Evolutionary conservation across 2,329 filamentous ascomycete genomes (phyloP).

Genomic region (Cladobotryum protrusum): DNA sequence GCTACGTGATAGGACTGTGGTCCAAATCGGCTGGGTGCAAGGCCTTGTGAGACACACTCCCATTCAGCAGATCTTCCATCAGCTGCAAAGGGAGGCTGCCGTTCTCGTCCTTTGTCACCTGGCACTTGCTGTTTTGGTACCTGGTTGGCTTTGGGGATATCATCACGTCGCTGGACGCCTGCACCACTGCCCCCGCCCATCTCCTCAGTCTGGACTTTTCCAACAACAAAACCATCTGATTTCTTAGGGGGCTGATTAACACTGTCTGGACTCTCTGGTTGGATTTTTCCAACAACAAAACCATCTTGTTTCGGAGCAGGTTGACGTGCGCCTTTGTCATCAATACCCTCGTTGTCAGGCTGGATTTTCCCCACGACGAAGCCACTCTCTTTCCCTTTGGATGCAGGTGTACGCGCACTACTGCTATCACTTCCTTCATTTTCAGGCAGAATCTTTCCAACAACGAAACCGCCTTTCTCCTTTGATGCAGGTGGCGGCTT

Average conservation of each 20-base stretch:
- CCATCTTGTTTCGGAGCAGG: not conserved
- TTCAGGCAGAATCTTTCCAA: not conserved
- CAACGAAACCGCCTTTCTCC: not conserved
- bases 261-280: not conserved
- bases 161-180: not conserved
- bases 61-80: slow-evolving; percentile 29
- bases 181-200: not conserved
- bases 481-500: not conserved
- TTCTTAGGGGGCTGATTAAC: not conserved
- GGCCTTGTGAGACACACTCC: slow-evolving; percentile 54
- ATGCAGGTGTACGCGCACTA: too few species aligned
- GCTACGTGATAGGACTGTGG: slow-evolving; percentile 53
- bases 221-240: not conserved
- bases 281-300: slow-evolving; percentile 4
- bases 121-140: too few species aligned
- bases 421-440: too few species aligned
- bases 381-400: not conserved
- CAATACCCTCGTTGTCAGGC: slow-evolving; percentile 1
- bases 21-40: slow-evolving; percentile 42
- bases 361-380: slow-evolving; percentile 4
- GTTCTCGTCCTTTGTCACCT: not conserved
- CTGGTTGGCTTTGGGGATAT: not conserved
- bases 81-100: slow-evolving; percentile 26
- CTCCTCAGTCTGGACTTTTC: slow-evolving; percentile 1
- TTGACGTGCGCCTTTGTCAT: not conserved